A percentile compares a stretch with the other conserved stretches of the same genome.
These are phyloP conservation scores for Diplocarpon rosae DNA, from an alignment of 2,329 filamentous ascomycete species.

Conservation along the genomic window DNA sequence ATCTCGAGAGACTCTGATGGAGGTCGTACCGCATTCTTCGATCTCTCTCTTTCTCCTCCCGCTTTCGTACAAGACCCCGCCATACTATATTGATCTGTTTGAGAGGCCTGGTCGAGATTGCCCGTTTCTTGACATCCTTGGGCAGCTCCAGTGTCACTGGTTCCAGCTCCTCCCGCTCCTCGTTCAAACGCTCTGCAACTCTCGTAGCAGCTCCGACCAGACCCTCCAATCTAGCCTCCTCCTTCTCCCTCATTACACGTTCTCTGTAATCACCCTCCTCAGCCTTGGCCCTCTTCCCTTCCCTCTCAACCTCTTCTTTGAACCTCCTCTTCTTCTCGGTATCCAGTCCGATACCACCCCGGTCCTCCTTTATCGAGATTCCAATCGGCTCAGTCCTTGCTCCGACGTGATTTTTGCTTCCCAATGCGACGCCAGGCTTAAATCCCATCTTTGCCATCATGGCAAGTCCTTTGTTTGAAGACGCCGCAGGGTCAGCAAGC, in stretches of 20 bases:
- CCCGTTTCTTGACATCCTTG: constrained; percentile 22
- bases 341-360: constrained; percentile 75
- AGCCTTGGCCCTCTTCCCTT: constrained; percentile 49
- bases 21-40: constrained; percentile 53
- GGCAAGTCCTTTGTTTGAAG: constrained; percentile 73
- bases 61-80: constrained; percentile 59
- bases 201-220: constrained; percentile 70
- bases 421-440: constrained; percentile 62
- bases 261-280: constrained; percentile 65
- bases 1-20: constrained; percentile 48
- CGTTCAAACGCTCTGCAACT: constrained; percentile 62
- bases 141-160: constrained; percentile 1
- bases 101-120: constrained; percentile 38
- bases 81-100: constrained; percentile 68
- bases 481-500: constrained; percentile 41
- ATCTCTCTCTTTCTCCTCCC: constrained; percentile 61
- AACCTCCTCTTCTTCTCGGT: constrained; percentile 71
- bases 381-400: constrained; percentile 58
- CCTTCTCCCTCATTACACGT: constrained; percentile 57
- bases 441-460: constrained; percentile 99
- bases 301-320: constrained; percentile 47
- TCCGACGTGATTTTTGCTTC: constrained; percentile 41
- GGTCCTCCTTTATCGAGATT: constrained; percentile 65
- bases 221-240: constrained; percentile 56
- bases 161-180: constrained; percentile 21